phyloP scores from a whole-genome alignment of 306 rosid genomes.

The Ammopiptanthus mongolicus region DNA sequence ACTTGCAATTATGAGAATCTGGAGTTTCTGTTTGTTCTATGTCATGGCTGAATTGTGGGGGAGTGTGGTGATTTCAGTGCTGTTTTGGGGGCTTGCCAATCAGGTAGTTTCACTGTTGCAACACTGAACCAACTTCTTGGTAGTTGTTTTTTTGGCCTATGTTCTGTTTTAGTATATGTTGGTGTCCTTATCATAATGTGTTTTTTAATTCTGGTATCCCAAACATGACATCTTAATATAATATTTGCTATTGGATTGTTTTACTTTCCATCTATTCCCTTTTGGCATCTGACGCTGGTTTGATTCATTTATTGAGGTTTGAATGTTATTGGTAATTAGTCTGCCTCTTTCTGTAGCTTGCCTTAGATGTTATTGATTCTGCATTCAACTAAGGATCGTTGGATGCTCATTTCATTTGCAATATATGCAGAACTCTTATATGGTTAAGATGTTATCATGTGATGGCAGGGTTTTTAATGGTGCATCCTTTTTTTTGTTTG shows the following conservation, averaged over 20 bases:
- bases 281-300: not conserved
- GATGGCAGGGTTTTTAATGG: not conserved
- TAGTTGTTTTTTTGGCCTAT: not conserved
- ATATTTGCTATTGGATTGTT: conserved; percentile 5
- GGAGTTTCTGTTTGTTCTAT: conserved; percentile 98
- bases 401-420: not conserved
- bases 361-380: not conserved
- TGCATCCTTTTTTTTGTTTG: not conserved
- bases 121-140: not conserved
- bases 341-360: conserved; percentile 7
- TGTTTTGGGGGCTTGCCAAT: conserved; percentile 98
- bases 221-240: conserved; percentile 7
- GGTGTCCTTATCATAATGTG: not conserved
- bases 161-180: not conserved
- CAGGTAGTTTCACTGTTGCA: conserved; percentile 55
- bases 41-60: conserved; percentile 99
- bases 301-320: not conserved
- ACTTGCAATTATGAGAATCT: conserved; percentile 90
- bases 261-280: not conserved
- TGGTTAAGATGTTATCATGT: not conserved
- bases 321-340: not conserved
- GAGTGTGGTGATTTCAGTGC: conserved; percentile 88
- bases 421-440: not conserved
- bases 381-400: not conserved
- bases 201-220: not conserved